A percentile compares a stretch with the other conserved stretches of the same genome.
These are phyloP conservation scores for Trametes pubescens DNA, from an alignment of 1,284 basidiomycete genomes.

Conservation along the genomic window DNA sequence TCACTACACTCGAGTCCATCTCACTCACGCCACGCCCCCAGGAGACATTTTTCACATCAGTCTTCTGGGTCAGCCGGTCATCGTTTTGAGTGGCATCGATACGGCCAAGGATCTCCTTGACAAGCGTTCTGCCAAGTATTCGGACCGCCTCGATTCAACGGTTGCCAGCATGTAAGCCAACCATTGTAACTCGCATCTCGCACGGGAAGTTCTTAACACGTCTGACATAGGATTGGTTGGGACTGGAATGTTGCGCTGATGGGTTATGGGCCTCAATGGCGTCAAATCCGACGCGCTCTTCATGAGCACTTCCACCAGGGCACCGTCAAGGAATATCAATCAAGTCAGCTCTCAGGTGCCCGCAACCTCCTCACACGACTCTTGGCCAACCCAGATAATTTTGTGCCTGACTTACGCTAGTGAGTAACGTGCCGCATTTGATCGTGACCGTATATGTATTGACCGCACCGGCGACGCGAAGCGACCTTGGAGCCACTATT, in stretches of 20 bases:
- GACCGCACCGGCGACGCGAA: not conserved
- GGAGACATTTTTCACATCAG: slow-evolving; percentile 26
- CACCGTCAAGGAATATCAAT: slow-evolving; percentile 21
- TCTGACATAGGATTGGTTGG: slow-evolving; percentile 28
- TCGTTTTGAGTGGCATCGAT: slow-evolving; percentile 15
- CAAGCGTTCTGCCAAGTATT: slow-evolving; percentile 29
- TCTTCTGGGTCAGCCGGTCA: slow-evolving; percentile 20
- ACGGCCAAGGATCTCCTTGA: slow-evolving; percentile 25
- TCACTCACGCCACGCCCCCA: not conserved
- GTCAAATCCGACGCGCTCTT: slow-evolving; percentile 29
- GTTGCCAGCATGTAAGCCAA: slow-evolving; percentile 20
- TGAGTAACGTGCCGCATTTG: not conserved
- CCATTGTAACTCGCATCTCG: no score
- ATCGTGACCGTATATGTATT: not conserved
- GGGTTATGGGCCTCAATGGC: slow-evolving; percentile 35
- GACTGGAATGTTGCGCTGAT: slow-evolving; percentile 33
- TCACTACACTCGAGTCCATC: not conserved
- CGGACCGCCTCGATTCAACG: slow-evolving; percentile 42
- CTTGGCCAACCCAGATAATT: slow-evolving; percentile 20
- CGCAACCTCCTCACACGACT: slow-evolving; percentile 20
- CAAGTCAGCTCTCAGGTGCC: slow-evolving; percentile 17
- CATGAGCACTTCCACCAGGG: slow-evolving; percentile 33
- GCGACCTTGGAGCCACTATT: slow-evolving; percentile 24
- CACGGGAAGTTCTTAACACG: not conserved
- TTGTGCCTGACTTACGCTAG: slow-evolving; percentile 23